Evolutionary conservation across 345 rosid genomes (phyloP).

Genomic region (Rhodamnia rubescens): DNA sequence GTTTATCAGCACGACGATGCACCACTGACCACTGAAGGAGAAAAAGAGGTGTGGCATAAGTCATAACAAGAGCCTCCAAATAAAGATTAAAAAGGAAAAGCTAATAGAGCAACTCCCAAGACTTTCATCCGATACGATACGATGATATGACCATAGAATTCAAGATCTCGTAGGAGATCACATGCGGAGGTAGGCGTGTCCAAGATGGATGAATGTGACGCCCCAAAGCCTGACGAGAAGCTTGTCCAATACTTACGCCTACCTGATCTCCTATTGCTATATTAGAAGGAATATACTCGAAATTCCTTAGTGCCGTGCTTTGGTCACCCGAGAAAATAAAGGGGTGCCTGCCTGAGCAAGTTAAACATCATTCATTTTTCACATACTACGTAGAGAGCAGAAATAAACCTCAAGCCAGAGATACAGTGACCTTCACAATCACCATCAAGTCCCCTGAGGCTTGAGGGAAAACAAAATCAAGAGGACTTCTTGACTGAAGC

Average conservation of each 20-base stretch:
- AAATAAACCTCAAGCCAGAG: not conserved
- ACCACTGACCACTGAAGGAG: too few relatives aligned
- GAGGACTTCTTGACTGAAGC: not conserved
- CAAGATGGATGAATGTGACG: not conserved
- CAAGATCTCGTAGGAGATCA: not conserved
- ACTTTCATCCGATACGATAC: not conserved
- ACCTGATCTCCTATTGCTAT: not conserved
- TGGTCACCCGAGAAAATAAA: not conserved
- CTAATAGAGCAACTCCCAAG: not conserved
- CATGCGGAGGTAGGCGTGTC: not conserved
- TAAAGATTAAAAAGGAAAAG: not conserved
- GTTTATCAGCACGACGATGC: not conserved
- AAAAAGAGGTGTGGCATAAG: not conserved
- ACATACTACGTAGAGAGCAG: not conserved
- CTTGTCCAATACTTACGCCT: not conserved
- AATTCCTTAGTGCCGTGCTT: not conserved
- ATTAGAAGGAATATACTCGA: not conserved
- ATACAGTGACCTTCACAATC: not conserved
- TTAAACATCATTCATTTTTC: not conserved
- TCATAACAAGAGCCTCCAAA: not conserved
- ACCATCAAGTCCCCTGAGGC: not conserved
- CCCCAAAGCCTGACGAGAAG: not conserved
- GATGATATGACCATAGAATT: not conserved
- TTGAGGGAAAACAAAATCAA: not conserved
- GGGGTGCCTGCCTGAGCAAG: not conserved